Evolutionary conservation across 371 early-diverging fungal species (phyloP).

Genomic region (Coemansia sp.): DNA sequence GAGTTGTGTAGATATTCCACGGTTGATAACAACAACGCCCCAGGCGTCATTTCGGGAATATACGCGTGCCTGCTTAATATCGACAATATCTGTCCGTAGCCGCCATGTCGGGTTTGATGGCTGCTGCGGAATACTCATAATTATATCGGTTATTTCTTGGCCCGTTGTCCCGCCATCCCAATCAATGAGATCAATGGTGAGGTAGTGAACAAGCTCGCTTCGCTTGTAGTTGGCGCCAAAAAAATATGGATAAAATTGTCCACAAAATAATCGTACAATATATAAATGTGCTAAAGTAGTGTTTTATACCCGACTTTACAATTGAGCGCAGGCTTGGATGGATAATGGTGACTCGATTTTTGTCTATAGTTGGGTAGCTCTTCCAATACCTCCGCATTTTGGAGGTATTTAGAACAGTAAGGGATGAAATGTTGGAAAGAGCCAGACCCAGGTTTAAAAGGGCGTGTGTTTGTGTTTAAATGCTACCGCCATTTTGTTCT

Average conservation of each 20-base stretch:
- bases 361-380: background rate
- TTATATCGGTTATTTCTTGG: background rate
- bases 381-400: background rate
- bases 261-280: background rate
- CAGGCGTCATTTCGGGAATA: background rate
- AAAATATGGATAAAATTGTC: background rate
- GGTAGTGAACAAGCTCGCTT: background rate
- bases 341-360: background rate
- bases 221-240: background rate
- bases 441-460: no score
- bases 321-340: background rate
- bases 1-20: background rate
- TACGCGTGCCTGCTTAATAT: background rate
- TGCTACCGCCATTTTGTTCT: background rate
- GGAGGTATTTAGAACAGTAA: background rate
- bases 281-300: background rate
- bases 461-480: background rate
- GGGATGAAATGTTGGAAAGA: no score
- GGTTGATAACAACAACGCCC: background rate
- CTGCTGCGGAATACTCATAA: background rate
- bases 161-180: background rate
- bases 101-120: background rate
- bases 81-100: background rate
- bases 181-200: background rate
- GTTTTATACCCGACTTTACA: background rate